Evolutionary conservation across 345 rosid genomes (phyloP).

Genomic region (Arabis hirsuta): DNA sequence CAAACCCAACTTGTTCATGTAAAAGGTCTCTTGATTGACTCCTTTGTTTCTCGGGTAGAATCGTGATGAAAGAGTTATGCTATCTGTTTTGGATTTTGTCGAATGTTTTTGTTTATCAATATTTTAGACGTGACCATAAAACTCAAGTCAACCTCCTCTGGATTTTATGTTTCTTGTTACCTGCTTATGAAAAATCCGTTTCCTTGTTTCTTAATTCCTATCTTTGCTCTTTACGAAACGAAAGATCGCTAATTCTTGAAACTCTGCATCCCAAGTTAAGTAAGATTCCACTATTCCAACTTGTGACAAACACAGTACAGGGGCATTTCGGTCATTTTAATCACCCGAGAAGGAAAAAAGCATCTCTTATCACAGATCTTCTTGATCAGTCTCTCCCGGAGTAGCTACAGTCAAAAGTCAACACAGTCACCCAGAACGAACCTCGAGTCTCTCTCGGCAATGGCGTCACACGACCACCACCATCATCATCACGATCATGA

Average conservation of each 20-base stretch:
- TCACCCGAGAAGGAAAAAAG: background rate
- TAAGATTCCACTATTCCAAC: background rate
- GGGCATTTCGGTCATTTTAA: background rate
- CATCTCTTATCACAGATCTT: background rate
- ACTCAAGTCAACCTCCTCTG: conserved; percentile 10
- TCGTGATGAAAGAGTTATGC: conserved; percentile 22
- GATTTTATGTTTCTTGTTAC: conserved; percentile 20
- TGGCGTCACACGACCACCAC: conserved; percentile 34
- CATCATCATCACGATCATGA: conserved; percentile 30
- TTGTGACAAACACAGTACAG: too few relatives aligned
- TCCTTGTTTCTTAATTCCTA: background rate
- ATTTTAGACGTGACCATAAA: conserved; percentile 18
- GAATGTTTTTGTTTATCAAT: conserved; percentile 32
- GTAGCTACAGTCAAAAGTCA: conserved; percentile 21
- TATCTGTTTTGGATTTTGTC: conserved; percentile 18
- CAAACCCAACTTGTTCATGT: conserved; percentile 74
- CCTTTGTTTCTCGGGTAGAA: conserved; percentile 25
- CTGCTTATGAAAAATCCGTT: background rate
- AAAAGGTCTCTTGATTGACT: conserved; percentile 33
- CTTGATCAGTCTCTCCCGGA: background rate
- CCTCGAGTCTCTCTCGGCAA: conserved; percentile 12
- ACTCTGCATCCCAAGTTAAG: background rate
- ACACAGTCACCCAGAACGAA: background rate
- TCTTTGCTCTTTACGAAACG: background rate
- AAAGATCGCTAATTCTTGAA: too few relatives aligned